Percentiles rank a stretch among this genome's conserved stretches.
Evolutionary conservation across 2,329 filamentous ascomycete species (phyloP).

Genomic region (Stachybotrys chartarum): DNA sequence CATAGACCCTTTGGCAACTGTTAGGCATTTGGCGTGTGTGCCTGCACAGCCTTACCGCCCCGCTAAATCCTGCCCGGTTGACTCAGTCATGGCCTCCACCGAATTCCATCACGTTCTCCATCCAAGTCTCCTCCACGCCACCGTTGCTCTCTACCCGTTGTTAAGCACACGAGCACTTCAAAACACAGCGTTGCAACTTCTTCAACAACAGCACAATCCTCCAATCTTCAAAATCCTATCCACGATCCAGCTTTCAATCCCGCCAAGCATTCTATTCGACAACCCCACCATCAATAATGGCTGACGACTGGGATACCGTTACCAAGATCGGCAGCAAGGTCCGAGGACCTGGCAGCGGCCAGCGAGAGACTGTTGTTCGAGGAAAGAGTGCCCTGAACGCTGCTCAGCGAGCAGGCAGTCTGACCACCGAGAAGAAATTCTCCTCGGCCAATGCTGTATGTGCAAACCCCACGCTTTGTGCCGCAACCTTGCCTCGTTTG

Average conservation of each 20-base stretch:
- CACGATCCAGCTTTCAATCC: neutral
- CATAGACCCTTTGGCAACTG: neutral
- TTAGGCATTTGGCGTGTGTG: neutral
- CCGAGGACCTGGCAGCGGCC: constrained; percentile 55
- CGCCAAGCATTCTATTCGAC: constrained; percentile 1
- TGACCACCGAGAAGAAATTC: constrained; percentile 92
- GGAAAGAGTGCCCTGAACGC: constrained; percentile 82
- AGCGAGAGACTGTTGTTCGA: constrained; percentile 82
- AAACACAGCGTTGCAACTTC: constrained; percentile 3
- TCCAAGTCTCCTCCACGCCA: constrained; percentile 17
- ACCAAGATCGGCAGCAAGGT: constrained; percentile 93
- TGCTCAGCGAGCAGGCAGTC: constrained; percentile 69
- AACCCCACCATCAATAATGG: constrained; percentile 47
- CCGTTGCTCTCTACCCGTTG: constrained; percentile 9
- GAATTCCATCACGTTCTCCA: constrained; percentile 21
- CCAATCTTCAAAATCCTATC: neutral
- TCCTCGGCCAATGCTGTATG: constrained; percentile 60
- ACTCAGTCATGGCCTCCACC: constrained; percentile 23
- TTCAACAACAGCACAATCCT: neutral
- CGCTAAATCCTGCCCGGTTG: constrained; percentile 22
- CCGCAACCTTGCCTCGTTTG: neutral
- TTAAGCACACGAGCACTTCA: constrained; percentile 8
- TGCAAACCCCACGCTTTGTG: constrained; percentile 2
- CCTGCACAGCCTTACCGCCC: constrained; percentile 8
- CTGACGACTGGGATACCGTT: constrained; percentile 71